Conservation (phyloP, 2,329 filamentous ascomycete genomes). For the Aspergillus udagawae region DNA sequence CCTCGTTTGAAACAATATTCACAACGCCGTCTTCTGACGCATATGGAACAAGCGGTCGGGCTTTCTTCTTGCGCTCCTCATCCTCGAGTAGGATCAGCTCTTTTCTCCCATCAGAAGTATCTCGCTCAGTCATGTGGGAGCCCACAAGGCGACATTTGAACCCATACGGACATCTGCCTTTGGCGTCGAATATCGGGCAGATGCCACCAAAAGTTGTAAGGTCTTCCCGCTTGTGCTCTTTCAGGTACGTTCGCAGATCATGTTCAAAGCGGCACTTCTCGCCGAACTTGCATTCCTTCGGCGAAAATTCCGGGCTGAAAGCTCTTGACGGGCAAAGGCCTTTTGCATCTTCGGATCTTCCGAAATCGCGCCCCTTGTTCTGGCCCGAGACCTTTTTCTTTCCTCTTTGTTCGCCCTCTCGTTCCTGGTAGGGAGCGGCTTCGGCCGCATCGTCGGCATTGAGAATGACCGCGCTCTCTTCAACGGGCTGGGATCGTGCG, state of each 20-base stretch:
- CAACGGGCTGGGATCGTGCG: constrained; percentile 14
- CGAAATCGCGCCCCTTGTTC: constrained; percentile 79
- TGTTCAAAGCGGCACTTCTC: constrained; percentile 79
- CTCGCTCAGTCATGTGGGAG: constrained; percentile 79
- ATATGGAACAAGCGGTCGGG: constrained; percentile 25
- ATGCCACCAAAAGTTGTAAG: constrained; percentile 69
- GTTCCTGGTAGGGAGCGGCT: constrained; percentile 47
- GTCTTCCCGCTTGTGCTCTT: constrained; percentile 75
- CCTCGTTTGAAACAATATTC: constrained; percentile 66
- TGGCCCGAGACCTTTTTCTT: constrained; percentile 63
- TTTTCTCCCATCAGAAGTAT: constrained; percentile 72
- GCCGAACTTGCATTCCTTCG: constrained; percentile 68
- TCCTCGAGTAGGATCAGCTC: constrained; percentile 71
- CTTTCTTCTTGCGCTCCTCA: constrained; percentile 44
- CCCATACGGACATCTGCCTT: constrained; percentile 74
- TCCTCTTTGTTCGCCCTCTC: constrained; percentile 34
- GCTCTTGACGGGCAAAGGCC: constrained; percentile 73
- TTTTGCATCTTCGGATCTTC: constrained; percentile 71
- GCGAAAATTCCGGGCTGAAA: constrained; percentile 74
- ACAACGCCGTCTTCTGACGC: constrained; percentile 59
- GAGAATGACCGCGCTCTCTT: constrained; percentile 52
- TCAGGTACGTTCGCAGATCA: constrained; percentile 79
- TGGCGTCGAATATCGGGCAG: constrained; percentile 75
- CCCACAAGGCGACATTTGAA: constrained; percentile 93
- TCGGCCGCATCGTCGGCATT: constrained; percentile 61